Evolutionary conservation across 495 filamentous ascomycete genomes (phyloP).

Genomic region (Aspergillus indologenus): DNA sequence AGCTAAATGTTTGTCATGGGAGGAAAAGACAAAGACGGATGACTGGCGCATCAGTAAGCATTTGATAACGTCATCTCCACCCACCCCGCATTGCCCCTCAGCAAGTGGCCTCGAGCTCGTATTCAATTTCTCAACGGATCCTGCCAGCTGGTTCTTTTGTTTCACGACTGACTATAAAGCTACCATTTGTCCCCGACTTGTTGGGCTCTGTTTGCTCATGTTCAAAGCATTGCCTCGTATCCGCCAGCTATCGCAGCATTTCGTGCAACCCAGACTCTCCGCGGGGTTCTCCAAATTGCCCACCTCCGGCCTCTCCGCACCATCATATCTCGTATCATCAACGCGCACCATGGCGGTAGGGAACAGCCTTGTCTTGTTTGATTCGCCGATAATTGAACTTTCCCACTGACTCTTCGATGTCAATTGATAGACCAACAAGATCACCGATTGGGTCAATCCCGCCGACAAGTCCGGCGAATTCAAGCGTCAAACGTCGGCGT

Average conservation of each 20-base stretch:
- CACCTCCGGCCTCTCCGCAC: conserved; percentile 25
- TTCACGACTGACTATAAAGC: conserved; percentile 4
- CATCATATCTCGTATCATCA: conserved; percentile 10
- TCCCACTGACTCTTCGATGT: neutral
- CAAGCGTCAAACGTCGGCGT: conserved; percentile 71
- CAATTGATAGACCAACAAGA: conserved; percentile 43
- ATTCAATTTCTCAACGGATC: neutral
- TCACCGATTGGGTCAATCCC: conserved; percentile 80
- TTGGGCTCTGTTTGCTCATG: conserved; percentile 24
- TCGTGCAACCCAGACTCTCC: conserved; percentile 19
- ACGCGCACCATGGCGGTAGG: conserved; percentile 44
- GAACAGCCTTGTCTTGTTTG: neutral
- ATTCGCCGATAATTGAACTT: too few species aligned
- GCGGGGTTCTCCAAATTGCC: conserved; percentile 17
- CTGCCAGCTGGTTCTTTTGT: neutral
- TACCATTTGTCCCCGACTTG: conserved; percentile 2
- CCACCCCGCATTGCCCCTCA: conserved; percentile 3
- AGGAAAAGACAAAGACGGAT: too few species aligned
- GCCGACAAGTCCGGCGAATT: conserved; percentile 80
- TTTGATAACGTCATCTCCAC: conserved; percentile 23
- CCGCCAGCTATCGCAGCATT: conserved; percentile 20
- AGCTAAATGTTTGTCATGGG: conserved; percentile 2
- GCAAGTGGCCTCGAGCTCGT: neutral
- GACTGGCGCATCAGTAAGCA: conserved; percentile 15
- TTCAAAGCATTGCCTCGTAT: conserved; percentile 27